Evolutionary conservation across 441 rosid species (phyloP), one percentile per base, ranked within the genome.

Genomic region (Mallotus repandus): DNA sequence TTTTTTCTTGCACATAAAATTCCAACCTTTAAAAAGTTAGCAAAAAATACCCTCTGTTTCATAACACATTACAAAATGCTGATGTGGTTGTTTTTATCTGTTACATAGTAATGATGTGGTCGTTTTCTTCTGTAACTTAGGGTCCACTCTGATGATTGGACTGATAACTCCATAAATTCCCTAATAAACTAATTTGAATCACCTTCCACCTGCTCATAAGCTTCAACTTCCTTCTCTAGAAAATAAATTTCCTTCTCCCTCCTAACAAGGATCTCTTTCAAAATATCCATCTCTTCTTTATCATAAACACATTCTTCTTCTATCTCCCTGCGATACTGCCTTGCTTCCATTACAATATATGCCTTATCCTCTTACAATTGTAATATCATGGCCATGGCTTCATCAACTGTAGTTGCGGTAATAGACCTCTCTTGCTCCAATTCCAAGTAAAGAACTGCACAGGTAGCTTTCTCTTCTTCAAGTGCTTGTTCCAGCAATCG

Each of bases 381-480:
- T 45, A 85, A 46, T 76, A 89, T 93, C 98, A 91, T 90, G 63
- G 90, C 82, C 87, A 91, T 84, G 70, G 93, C 93, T 81, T 93
- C 97, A 18, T 88, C 93, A 1, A 92, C 94, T 35, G 97, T 96
- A 59, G 83, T 81, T 29, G 97, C 93, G 43, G 97, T 91, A 72
- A 96, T 94, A 61, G 81, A 84, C 82, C 98, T 89, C 87, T 91
- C 97, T 70, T 89, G 86, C 89, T 91, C 97, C 5, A 91, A 86
- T 62, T 91, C 97, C 77, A 75, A 81, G 80, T 83, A 83, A 64
- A 92, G 84, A n/a, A 82, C 75, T 73, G 83, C 76, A 54, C 74
- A 79, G 2, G 69, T 77, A 70, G 75, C 50, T 68, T 71, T 81
- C 77, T 81, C 82, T 61, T 78, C 79, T 67, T 80, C 85, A 74